These are phyloP conservation scores for Papilionanthe hybrid DNA, from an alignment of 116 monocot genomes.

Conservation along the genomic window DNA sequence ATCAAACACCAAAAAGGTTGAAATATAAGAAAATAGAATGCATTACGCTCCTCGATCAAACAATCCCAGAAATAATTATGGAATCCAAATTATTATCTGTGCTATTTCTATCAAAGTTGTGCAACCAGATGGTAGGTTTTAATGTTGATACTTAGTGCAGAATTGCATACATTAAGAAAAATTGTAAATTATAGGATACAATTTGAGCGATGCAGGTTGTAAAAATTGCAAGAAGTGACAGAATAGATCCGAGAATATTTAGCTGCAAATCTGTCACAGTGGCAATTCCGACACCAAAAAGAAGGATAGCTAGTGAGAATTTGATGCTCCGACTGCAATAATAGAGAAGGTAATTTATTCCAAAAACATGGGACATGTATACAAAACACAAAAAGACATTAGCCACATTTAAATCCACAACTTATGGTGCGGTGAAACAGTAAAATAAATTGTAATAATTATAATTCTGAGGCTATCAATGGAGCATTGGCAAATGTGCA, in stretches of 20 bases:
- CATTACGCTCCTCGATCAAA: too few species aligned
- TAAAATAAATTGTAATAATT: neutral
- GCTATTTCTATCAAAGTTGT: neutral
- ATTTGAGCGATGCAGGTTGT: conserved; percentile 95
- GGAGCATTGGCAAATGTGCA: neutral
- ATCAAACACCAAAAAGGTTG: too few species aligned
- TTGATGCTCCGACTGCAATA: conserved; percentile 70
- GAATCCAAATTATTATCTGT: neutral
- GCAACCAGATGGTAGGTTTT: neutral
- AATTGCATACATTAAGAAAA: neutral
- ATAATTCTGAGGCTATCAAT: neutral
- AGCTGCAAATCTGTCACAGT: conserved; percentile 94
- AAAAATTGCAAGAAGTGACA: conserved; percentile 74
- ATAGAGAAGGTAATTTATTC: neutral
- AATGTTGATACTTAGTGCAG: neutral
- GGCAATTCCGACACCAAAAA: conserved; percentile 88
- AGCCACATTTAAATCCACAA: neutral
- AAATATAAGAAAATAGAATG: too few species aligned
- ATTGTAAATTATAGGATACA: conserved; percentile 64
- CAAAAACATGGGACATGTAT: neutral
- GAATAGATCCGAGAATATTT: conserved; percentile 66
- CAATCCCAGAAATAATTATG: neutral
- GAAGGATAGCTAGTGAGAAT: conserved; percentile 64
- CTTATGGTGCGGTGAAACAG: neutral
- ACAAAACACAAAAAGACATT: neutral